Conservation (phyloP, 257 asterid species). For the Lavandula angustifolia region DNA sequence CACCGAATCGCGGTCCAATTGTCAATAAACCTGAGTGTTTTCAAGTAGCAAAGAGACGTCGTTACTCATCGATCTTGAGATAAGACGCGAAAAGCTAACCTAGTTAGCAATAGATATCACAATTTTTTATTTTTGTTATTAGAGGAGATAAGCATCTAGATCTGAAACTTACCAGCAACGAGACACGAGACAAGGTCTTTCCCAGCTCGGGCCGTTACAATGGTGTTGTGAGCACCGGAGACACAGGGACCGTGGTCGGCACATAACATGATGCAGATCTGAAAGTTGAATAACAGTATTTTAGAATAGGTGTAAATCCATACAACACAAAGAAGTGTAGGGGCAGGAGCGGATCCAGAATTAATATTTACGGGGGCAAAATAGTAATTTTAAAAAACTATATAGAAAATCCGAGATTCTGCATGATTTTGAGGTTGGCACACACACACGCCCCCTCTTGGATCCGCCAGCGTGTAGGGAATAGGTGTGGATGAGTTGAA, state of each 20-base stretch:
- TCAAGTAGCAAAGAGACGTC: slow-evolving; percentile 65
- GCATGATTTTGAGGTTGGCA: too few relatives aligned
- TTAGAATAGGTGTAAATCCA: slow-evolving; percentile 9
- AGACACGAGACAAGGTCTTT: slow-evolving; percentile 95
- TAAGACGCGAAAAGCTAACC: too few relatives aligned
- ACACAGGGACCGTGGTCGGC: slow-evolving; percentile 99
- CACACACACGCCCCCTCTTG: too few relatives aligned
- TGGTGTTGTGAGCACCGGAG: slow-evolving; percentile 98
- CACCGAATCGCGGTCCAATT: slow-evolving; percentile 98
- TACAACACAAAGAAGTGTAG: background rate
- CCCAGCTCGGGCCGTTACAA: slow-evolving; percentile 97
- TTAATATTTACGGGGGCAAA: too few relatives aligned
- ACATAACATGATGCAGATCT: slow-evolving; percentile 96
- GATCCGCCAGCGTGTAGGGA: too few relatives aligned
- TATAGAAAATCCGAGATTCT: too few relatives aligned
- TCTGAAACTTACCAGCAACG: slow-evolving; percentile 67
- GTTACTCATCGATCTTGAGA: too few relatives aligned
- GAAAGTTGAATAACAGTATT: slow-evolving; percentile 31
- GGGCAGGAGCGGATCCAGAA: too few relatives aligned
- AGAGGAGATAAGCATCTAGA: background rate
- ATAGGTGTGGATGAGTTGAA: background rate
- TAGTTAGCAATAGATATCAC: too few relatives aligned
- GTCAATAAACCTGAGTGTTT: slow-evolving; percentile 88
- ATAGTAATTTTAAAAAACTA: too few relatives aligned
- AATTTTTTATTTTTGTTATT: background rate